phyloP scores from a whole-genome alignment of 768 basidiomycete species.

The Mycena latifolia region DNA sequence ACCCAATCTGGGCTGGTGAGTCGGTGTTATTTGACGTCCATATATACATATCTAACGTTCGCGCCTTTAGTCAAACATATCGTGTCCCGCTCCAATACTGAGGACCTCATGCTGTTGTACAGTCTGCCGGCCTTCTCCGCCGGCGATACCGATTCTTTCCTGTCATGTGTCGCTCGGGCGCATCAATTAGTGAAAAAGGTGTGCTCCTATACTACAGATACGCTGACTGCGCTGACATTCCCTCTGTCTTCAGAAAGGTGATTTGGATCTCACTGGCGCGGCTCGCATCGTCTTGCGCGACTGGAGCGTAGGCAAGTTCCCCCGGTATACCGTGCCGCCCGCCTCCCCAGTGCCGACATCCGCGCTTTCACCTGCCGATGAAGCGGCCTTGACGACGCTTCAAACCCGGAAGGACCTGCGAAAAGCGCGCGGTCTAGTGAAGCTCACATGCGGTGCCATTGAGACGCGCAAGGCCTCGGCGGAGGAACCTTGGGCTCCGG shows the following conservation, averaged over 20 bases:
- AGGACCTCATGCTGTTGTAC: constrained; percentile 94
- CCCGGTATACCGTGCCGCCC: constrained; percentile 76
- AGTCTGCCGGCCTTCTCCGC: constrained; percentile 82
- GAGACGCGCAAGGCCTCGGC: constrained; percentile 54
- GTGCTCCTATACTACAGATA: constrained; percentile 27
- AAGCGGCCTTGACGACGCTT: constrained; percentile 59
- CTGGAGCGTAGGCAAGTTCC: constrained; percentile 83
- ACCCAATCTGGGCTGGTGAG: constrained; percentile 79
- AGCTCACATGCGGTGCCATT: constrained; percentile 49
- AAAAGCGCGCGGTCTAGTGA: constrained; percentile 71
- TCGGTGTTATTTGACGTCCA: background rate
- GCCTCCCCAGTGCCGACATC: constrained; percentile 24
- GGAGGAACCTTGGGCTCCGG: constrained; percentile 59
- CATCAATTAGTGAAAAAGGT: constrained; percentile 86
- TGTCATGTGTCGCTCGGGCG: constrained; percentile 81
- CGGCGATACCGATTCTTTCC: constrained; percentile 78
- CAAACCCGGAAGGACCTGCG: constrained; percentile 77
- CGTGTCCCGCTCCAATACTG: constrained; percentile 72
- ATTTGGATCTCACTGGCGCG: constrained; percentile 78
- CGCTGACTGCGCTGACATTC: constrained; percentile 21
- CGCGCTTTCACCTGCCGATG: constrained; percentile 60
- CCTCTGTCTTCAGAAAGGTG: constrained; percentile 67
- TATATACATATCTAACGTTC: constrained; percentile 24
- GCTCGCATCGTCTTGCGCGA: constrained; percentile 86
- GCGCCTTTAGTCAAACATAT: constrained; percentile 70